These are phyloP conservation scores for Starmerella floris DNA, from an alignment of 805 yeast species.

Conservation along the genomic window DNA sequence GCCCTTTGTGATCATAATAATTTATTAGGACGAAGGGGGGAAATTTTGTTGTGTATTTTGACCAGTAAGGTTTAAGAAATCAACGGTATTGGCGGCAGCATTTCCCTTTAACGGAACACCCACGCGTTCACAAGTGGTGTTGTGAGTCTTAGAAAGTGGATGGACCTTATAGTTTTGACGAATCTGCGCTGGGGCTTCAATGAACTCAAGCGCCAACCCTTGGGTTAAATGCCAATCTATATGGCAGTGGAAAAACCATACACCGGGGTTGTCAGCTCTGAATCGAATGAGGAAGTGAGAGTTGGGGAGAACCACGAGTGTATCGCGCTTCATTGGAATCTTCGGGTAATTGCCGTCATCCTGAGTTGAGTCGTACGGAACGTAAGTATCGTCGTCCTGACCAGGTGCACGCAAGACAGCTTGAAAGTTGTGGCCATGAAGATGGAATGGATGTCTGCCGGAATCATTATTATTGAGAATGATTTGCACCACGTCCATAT, in stretches of 20 bases:
- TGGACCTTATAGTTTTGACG: constrained; percentile 39
- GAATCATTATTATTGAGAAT: constrained; percentile 76
- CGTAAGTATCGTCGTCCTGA: constrained; percentile 44
- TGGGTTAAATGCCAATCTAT: constrained; percentile 97
- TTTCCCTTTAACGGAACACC: constrained; percentile 55
- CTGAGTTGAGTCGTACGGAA: constrained; percentile 46
- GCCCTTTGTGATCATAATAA: too few species aligned
- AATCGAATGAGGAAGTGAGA: constrained; percentile 78
- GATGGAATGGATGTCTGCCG: constrained; percentile 94
- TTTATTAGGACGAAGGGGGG: constrained; percentile 77
- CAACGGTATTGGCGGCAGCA: constrained; percentile 74
- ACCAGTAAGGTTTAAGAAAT: constrained; percentile 51
- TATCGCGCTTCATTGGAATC: constrained; percentile 74
- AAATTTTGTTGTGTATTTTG: constrained; percentile 52
- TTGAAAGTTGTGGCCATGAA: constrained; percentile 91
- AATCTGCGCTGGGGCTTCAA: constrained; percentile 71
- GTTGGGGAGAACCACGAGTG: constrained; percentile 62
- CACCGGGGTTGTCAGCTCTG: constrained; percentile 91
- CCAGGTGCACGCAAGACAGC: constrained; percentile 45
- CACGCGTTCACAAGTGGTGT: constrained; percentile 44
- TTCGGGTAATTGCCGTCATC: constrained; percentile 44
- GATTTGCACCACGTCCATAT: constrained; percentile 59
- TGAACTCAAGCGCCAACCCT: constrained; percentile 68
- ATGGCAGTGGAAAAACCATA: constrained; percentile 98
- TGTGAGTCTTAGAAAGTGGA: constrained; percentile 39